Base-by-base conservation (phyloP, 768 basidiomycete genomes). In the Leccinum uliginosum region DNA sequence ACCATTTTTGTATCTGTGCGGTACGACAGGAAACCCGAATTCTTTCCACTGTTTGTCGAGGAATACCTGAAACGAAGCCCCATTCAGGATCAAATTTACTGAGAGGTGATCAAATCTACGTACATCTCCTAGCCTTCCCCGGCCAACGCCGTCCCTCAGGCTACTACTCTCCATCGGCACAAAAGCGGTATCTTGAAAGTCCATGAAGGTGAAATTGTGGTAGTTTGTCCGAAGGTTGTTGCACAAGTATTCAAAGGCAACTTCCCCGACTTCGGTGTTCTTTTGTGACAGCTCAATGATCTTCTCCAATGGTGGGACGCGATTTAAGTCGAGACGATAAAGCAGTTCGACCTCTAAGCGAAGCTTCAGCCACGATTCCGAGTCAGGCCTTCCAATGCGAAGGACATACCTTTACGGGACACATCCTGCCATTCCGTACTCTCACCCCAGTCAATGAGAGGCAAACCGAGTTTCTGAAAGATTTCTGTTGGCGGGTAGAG, bases 371-470 rank as follows among this genome's bases (percentile, higher is more conserved):
- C 3, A 7, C 4, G n/a, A 2, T n/a, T 38, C 32, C n/a, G n/a
- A n/a, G n/a, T 34, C 9, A 38, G 9, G 38, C 38, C 4, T 11
- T n/a, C n/a, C n/a, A 19, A 43, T 14, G 10, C 1, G 3, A 21
- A 9, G 8, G 5, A 29, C 23, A 1, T 43, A 52, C 51, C 51
- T 43, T 29, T 17, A 14, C n/a, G 3, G 0, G 38, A 6, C 17
- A 4, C 0, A 8, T 52, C 51, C 17, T 12, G 24, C 95, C 95
- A 98, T 69, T 87, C 89, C 0, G 70, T 72, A 50, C 82, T 73
- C 24, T 74, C 74, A 1, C 86, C 84, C 93, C 94, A 97, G 59
- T 92, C 91, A 34, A 98, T 78, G 4, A 95, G 66, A 2, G 92
- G 91, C 11, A 98, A 69, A 2, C 80, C 80, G 8, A 98, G 75